phyloP scores from a whole-genome alignment of 2,329 filamentous ascomycete species.

The Fusarium anthophilum region DNA sequence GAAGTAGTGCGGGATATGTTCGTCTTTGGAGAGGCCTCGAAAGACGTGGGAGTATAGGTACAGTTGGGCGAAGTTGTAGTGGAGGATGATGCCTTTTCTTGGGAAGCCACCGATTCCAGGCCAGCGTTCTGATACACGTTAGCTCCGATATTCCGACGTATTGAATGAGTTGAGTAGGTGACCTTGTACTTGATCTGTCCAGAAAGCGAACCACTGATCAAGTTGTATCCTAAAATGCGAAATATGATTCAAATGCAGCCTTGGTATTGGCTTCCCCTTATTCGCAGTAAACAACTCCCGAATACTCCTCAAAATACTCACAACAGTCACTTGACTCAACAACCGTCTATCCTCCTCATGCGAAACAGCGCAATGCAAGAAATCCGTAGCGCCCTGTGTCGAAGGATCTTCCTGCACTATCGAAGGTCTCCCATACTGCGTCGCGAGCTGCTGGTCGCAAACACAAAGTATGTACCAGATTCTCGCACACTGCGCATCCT shows the following conservation, averaged over 20 bases:
- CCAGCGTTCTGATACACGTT: conserved; percentile 44
- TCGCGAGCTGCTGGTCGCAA: conserved; percentile 69
- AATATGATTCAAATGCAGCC: conserved; percentile 60
- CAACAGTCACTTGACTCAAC: conserved; percentile 64
- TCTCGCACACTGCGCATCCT: conserved; percentile 60
- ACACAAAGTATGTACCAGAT: conserved; percentile 70
- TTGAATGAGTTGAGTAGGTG: not conserved
- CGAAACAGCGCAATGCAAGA: conserved; percentile 58
- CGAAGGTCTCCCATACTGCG: conserved; percentile 65
- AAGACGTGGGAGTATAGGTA: conserved; percentile 53
- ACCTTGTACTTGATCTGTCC: conserved; percentile 45
- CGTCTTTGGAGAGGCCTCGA: conserved; percentile 45
- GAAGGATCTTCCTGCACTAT: conserved; percentile 65
- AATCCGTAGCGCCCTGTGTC: conserved; percentile 64
- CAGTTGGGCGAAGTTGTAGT: conserved; percentile 52
- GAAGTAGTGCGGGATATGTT: conserved; percentile 44
- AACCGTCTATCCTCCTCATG: conserved; percentile 64
- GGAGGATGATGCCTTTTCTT: conserved; percentile 48
- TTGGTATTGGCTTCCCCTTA: conserved; percentile 59
- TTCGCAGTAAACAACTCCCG: conserved; percentile 65
- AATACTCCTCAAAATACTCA: conserved; percentile 65
- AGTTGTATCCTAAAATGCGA: conserved; percentile 45
- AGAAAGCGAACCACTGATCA: conserved; percentile 49
- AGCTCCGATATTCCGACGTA: not conserved
- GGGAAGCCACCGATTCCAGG: conserved; percentile 48